Conservation (phyloP, 345 rosid species). For the Heritiera fomes region DNA sequence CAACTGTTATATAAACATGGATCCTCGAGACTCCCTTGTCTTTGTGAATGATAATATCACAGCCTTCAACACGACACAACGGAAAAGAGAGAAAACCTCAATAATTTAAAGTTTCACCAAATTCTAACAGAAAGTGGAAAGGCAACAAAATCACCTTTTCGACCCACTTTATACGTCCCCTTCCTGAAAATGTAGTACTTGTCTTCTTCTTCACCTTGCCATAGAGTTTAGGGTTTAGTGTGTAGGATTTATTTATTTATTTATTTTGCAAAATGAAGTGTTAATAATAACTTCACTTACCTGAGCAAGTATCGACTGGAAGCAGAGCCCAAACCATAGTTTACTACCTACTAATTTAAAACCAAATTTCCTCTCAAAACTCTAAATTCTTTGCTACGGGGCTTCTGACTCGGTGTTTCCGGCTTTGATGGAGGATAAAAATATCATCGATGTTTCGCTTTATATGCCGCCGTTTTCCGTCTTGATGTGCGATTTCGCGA, state of each 20-base stretch:
- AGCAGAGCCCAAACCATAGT: slow-evolving; percentile 81
- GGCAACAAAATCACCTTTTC: slow-evolving; percentile 51
- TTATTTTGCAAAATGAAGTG: neutral
- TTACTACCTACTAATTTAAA: slow-evolving; percentile 3
- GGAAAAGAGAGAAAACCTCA: neutral
- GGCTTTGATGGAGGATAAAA: neutral
- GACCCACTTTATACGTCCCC: slow-evolving; percentile 73
- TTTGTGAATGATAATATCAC: slow-evolving; percentile 72
- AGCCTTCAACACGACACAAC: slow-evolving; percentile 44
- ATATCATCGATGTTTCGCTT: too few species aligned
- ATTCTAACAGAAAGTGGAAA: neutral
- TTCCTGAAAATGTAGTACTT: slow-evolving; percentile 61
- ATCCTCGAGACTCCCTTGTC: slow-evolving; percentile 89
- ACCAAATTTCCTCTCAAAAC: neutral
- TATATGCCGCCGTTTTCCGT: too few species aligned
- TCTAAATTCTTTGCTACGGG: neutral
- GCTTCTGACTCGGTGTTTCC: neutral
- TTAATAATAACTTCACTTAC: slow-evolving; percentile 24
- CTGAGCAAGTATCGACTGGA: slow-evolving; percentile 74
- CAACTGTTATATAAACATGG: slow-evolving; percentile 78
- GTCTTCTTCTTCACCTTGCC: slow-evolving; percentile 52
- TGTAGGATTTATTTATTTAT: neutral
- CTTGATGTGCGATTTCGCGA: too few species aligned
- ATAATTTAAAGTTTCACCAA: neutral
- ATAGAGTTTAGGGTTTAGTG: neutral